Conservation (phyloP, 2,329 filamentous ascomycete species). For the Diplodia sapinea region DNA sequence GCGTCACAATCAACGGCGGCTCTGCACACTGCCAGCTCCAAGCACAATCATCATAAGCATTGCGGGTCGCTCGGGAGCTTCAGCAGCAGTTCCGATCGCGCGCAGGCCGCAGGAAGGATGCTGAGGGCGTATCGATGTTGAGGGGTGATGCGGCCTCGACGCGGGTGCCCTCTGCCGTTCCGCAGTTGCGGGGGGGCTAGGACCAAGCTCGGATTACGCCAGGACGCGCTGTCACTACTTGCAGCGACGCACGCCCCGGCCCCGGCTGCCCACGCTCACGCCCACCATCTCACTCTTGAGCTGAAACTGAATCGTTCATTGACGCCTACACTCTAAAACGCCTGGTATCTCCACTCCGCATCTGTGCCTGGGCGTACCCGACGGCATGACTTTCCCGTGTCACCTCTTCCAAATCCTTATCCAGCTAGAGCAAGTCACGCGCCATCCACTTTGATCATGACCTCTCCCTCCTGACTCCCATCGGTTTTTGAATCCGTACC, state of each 20-base stretch:
- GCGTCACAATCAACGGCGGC: slow-evolving; percentile 31
- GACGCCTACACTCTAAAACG: slow-evolving; percentile 27
- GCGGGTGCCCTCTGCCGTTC: slow-evolving; percentile 22
- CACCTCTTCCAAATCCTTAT: slow-evolving; percentile 27
- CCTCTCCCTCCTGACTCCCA: slow-evolving; percentile 26
- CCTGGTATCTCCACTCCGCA: slow-evolving; percentile 29
- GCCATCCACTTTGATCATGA: slow-evolving; percentile 21
- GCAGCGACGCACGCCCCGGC: neutral
- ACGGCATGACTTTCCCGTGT: slow-evolving; percentile 22
- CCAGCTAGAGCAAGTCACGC: slow-evolving; percentile 30
- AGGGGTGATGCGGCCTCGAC: slow-evolving; percentile 26
- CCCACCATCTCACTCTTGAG: neutral
- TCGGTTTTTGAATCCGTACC: slow-evolving; percentile 24
- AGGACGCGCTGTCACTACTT: neutral
- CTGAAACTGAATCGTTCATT: slow-evolving; percentile 2
- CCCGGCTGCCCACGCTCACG: neutral
- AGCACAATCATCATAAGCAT: slow-evolving; percentile 31
- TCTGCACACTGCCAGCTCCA: slow-evolving; percentile 31
- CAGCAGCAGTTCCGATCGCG: slow-evolving; percentile 10
- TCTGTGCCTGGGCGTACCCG: slow-evolving; percentile 28
- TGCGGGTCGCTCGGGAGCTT: slow-evolving; percentile 15
- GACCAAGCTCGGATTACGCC: slow-evolving; percentile 27
- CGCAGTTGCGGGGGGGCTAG: slow-evolving; percentile 28
- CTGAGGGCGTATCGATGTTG: slow-evolving; percentile 21
- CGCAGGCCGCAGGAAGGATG: slow-evolving; percentile 24